Evolutionary conservation across 2,329 filamentous ascomycete species (phyloP).

Genomic region (Ascochyta clinopodiicola): DNA sequence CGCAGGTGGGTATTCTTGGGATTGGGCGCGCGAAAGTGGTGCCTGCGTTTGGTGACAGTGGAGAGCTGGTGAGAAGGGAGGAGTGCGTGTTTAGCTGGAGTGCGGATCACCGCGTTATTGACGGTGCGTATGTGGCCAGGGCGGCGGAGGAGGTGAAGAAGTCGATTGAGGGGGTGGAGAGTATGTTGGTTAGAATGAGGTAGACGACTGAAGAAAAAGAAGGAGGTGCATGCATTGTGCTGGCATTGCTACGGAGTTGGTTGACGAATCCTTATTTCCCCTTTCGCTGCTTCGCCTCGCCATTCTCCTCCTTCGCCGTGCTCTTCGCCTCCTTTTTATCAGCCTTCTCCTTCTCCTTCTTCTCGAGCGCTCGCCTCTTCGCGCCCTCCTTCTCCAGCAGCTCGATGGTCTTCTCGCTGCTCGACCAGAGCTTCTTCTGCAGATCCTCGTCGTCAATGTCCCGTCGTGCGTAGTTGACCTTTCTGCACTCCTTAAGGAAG

Average conservation of each 20-base stretch:
- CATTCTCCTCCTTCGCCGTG: slow-evolving; percentile 26
- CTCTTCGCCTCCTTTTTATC: slow-evolving; percentile 38
- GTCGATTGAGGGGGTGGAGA: slow-evolving; percentile 83
- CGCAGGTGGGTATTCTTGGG: slow-evolving; percentile 90
- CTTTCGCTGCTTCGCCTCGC: slow-evolving; percentile 35
- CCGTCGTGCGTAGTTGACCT: slow-evolving; percentile 71
- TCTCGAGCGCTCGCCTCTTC: slow-evolving; percentile 63
- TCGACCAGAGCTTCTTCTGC: slow-evolving; percentile 88
- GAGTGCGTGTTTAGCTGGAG: slow-evolving; percentile 95
- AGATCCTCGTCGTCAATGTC: slow-evolving; percentile 80
- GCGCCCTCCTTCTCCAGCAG: slow-evolving; percentile 81
- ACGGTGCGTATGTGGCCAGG: slow-evolving; percentile 92
- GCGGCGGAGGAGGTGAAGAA: slow-evolving; percentile 81
- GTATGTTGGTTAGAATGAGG: slow-evolving; percentile 75
- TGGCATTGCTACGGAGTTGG: not conserved
- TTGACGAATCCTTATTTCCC: slow-evolving; percentile 13
- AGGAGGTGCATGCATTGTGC: not conserved
- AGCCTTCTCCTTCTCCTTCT: slow-evolving; percentile 57
- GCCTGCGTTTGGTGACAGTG: slow-evolving; percentile 72
- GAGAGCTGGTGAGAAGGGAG: slow-evolving; percentile 73
- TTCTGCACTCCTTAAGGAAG: slow-evolving; percentile 87
- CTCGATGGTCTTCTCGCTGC: slow-evolving; percentile 81
- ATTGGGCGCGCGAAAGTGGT: slow-evolving; percentile 81
- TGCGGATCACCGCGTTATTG: slow-evolving; percentile 91
- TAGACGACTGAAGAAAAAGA: slow-evolving; percentile 2